Base-by-base conservation (phyloP, 2,329 filamentous ascomycete species). In the Aspergillus ruber region DNA sequence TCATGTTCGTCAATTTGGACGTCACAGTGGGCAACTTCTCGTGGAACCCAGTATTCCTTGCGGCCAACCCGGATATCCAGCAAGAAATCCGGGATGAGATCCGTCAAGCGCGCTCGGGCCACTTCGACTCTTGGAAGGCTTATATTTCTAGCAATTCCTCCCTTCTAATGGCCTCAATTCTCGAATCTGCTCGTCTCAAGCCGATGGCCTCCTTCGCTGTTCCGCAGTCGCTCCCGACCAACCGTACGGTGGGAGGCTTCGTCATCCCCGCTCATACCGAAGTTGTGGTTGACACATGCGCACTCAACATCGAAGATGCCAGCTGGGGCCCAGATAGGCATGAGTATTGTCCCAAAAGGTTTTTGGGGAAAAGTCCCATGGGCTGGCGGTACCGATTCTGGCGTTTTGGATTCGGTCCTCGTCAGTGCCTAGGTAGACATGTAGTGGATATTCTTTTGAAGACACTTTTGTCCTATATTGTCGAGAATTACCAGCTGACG, bases 1-100 rank as follows among this genome's bases (percentile, higher is more conserved):
- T 65, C 39, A 63, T 76, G 0, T 77, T 68, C 49, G 73, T 71
- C 2, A 76, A 76, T 48, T 61, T 76, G 1, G 74, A 77, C 48
- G 73, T 76, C 7, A 74, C 72, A 0, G 66, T 65, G 2, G 68
- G 70, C 4, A 70, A 56, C 1, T 42, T 75, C 0, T 67, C 69
- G 0, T 77, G 74, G 73, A 66, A 61, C n/a, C 51, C 72, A 0
- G 57, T 74, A 1, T 69, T 73, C 42, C 56, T 77, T 0, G 71
- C 72, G 1, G 59, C 62, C 2, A 38, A 73, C 46, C 60, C 53
- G 0, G 55, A 58, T 2, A 50, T 61, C 3, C 70, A 74, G 47
- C 46, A 45, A 5, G 43, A 58, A 8, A 41, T 73, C 0, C 54
- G 56, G 23, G 17, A n/a, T 0, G 50, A 48, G 18, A 50, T 17